Base-by-base conservation (phyloP, 1,284 basidiomycete genomes). In the Violaceomyces palustris region DNA sequence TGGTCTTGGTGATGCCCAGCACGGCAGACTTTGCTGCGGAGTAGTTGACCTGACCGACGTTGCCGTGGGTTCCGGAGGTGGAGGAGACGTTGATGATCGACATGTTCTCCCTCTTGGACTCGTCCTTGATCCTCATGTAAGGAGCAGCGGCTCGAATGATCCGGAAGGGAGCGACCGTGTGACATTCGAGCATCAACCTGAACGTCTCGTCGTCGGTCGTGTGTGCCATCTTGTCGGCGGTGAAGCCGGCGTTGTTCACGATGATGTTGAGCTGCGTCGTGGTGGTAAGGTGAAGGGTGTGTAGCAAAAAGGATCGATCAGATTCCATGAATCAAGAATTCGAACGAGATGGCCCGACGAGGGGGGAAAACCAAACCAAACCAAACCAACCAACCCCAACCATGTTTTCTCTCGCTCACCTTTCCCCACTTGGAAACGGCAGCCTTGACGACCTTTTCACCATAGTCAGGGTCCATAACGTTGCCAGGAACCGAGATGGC, bases 181-280 rank as follows among this genome's bases (percentile, higher is more conserved):
- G 57, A 50, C 88, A 83, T 69, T 86, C 86, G 75, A 85, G 78
- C 69, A 90, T 89, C 58, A 86, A 77, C 60, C 88, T 84, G 73
- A 82, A 90, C 1, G 82, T 81, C 30, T 87, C 86, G 73, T 90
- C 88, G 7, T 84, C 82, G 60, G 84, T 87, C 3, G 86, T 88
- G 76, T 89, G 87, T 31, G 87, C 76, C 88, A 90, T 90, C 74
- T 71, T 76, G 79, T 90, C 87, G 63, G 81, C 86, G 2, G 88
- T 89, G 77, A 89, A 90, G 32, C 87, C 87, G 43, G 87, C 84
- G 58, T 89, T 89, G 77, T 88, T 88, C 31, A 89, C 80, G 45
- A 90, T 86, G 38, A 58, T 55, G 50, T 32, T 49, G 42, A 42
- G 23, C 31, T 23, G 42, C 6, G 14, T 8, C 17, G 39, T 28